Evolutionary conservation across 441 rosid species (phyloP).

Genomic region (Eruca vesicaria): DNA sequence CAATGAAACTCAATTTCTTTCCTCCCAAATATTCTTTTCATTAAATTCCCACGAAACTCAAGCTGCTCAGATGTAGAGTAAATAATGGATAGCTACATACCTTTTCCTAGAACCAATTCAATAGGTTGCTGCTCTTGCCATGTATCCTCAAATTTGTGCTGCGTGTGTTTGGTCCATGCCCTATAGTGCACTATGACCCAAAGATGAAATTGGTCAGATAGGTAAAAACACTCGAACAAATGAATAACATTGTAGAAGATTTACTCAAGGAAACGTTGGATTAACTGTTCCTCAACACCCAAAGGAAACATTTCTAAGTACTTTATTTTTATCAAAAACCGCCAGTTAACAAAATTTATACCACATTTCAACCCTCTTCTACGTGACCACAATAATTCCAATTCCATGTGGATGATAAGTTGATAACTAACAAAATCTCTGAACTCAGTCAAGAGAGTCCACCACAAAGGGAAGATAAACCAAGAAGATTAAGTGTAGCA

Average conservation of each 20-base stretch:
- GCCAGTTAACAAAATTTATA: not conserved
- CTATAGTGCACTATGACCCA: constrained; percentile 67
- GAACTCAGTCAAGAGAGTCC: not conserved
- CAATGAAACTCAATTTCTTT: too few species aligned
- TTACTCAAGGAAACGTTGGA: not conserved
- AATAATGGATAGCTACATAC: constrained; percentile 38
- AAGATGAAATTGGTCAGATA: constrained; percentile 28
- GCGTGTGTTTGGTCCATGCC: constrained; percentile 78
- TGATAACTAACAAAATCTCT: not conserved
- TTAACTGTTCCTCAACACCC: not conserved
- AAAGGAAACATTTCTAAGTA: not conserved
- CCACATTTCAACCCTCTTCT: not conserved
- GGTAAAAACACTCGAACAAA: not conserved
- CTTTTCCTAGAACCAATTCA: constrained; percentile 88
- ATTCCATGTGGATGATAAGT: not conserved
- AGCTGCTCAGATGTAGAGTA: constrained; percentile 4
- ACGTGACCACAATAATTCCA: not conserved
- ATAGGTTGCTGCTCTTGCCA: constrained; percentile 83
- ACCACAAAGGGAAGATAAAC: not conserved
- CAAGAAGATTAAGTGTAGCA: too few species aligned
- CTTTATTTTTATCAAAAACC: not conserved
- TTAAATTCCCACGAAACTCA: not conserved
- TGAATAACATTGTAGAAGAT: not conserved
- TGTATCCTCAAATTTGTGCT: constrained; percentile 90
- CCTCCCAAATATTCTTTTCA: not conserved